Conservation (phyloP, 345 rosid genomes). For the Salix brachista region DNA sequence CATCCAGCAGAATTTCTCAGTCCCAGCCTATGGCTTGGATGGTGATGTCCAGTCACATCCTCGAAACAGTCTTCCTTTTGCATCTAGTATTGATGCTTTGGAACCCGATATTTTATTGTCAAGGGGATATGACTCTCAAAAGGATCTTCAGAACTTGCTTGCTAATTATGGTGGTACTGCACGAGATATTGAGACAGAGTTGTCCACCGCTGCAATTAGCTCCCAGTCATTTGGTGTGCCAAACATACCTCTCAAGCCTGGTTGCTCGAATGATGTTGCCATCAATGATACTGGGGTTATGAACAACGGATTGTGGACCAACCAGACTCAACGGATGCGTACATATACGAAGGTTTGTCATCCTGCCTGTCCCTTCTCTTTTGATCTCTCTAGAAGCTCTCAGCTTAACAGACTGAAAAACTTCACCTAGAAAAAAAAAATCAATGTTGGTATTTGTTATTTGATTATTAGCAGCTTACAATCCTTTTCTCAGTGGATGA, state of each 20-base stretch:
- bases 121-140: slow-evolving; percentile 84
- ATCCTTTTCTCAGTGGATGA: no score
- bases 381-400: background rate
- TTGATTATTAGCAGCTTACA: no score
- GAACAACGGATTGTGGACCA: slow-evolving; percentile 75
- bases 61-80: slow-evolving; percentile 55
- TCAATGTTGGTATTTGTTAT: no score
- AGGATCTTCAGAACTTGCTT: slow-evolving; percentile 92
- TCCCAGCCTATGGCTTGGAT: slow-evolving; percentile 72
- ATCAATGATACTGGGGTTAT: slow-evolving; percentile 73
- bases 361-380: slow-evolving; percentile 8
- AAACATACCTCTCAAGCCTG: slow-evolving; percentile 66
- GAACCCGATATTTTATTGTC: slow-evolving; percentile 76
- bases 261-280: slow-evolving; percentile 66
- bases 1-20: slow-evolving; percentile 66
- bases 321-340: slow-evolving; percentile 84
- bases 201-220: slow-evolving; percentile 79
- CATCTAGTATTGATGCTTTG: slow-evolving; percentile 58
- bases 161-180: slow-evolving; percentile 68
- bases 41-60: slow-evolving; percentile 71
- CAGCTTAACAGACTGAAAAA: background rate
- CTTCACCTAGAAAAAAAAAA: background rate
- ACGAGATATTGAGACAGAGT: slow-evolving; percentile 83
- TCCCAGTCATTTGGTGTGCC: slow-evolving; percentile 91
- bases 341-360: slow-evolving; percentile 84